Evolutionary conservation across 2,329 filamentous ascomycete species (phyloP).

Genomic region (Ascocoryne sarcoides): DNA sequence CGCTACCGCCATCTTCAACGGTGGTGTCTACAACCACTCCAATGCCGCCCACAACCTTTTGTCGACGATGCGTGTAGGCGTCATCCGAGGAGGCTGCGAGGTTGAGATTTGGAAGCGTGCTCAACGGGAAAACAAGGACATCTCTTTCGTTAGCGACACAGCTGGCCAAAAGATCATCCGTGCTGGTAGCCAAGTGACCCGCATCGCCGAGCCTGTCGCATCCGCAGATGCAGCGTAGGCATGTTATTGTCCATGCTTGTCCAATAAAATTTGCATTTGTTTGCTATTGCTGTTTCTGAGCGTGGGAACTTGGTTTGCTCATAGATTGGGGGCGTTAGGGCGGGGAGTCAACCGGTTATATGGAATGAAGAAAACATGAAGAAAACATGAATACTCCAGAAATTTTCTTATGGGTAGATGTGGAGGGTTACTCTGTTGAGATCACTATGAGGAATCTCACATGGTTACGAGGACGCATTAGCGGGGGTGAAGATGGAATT

Average conservation of each 20-base stretch:
- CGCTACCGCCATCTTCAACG: conserved; percentile 84
- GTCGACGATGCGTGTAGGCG: conserved; percentile 80
- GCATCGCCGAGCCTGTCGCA: conserved; percentile 67
- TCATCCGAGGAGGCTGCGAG: conserved; percentile 78
- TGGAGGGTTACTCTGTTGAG: too few relatives aligned
- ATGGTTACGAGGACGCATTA: too few relatives aligned
- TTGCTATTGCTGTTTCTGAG: conserved; percentile 7
- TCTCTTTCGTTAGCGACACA: conserved; percentile 71
- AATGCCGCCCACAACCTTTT: conserved; percentile 85
- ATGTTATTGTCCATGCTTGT: too few relatives aligned
- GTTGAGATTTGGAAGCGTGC: conserved; percentile 91
- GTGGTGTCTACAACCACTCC: conserved; percentile 77
- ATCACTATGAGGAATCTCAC: too few relatives aligned
- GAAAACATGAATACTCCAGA: too few relatives aligned
- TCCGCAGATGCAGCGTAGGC: conserved; percentile 72
- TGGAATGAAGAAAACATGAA: too few relatives aligned
- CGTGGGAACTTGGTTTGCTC: conserved; percentile 6
- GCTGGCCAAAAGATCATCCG: conserved; percentile 75
- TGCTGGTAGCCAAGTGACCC: conserved; percentile 78
- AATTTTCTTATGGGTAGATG: too few relatives aligned
- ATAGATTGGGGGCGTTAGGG: background rate
- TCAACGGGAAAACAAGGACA: conserved; percentile 76
- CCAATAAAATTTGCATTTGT: too few relatives aligned
- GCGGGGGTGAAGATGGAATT: too few relatives aligned
- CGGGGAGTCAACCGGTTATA: too few relatives aligned